Percentiles rank a stretch among this genome's conserved stretches.
These are phyloP conservation scores for Jatropha curcas DNA, from an alignment of 345 rosid species.

Conservation along the genomic window DNA sequence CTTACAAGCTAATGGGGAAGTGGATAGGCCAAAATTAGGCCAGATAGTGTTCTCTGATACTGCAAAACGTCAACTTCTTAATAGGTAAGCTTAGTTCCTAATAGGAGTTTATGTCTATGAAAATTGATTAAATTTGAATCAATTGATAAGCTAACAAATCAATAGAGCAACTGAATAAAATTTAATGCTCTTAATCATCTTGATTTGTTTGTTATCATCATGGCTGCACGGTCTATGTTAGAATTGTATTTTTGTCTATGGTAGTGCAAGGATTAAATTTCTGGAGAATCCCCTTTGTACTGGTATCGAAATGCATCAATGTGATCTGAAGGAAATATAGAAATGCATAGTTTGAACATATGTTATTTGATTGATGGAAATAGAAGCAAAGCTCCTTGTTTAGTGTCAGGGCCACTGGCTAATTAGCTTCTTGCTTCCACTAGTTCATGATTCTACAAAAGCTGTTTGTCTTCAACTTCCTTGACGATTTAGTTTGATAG, in stretches of 20 bases:
- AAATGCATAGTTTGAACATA: no score
- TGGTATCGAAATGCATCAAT: no score
- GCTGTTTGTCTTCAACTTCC: neutral
- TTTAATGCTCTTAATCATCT: neutral
- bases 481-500: neutral
- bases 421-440: no score
- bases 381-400: no score
- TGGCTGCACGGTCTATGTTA: neutral
- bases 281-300: neutral
- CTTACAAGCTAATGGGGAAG: slow-evolving; percentile 35
- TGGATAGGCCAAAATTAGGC: slow-evolving; percentile 69
- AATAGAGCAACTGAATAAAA: neutral
- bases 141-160: neutral
- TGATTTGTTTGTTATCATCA: neutral
- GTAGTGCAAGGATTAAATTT: neutral
- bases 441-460: no score
- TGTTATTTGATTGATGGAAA: no score
- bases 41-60: slow-evolving; percentile 83
- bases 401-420: no score
- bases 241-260: neutral
- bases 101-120: neutral
- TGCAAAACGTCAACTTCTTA: slow-evolving; percentile 74
- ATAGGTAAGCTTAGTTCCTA: slow-evolving; percentile 41
- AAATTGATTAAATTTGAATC: neutral
- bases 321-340: no score